Conservation (phyloP, 2,329 filamentous ascomycete genomes). For the Aplosporella prunicola region DNA sequence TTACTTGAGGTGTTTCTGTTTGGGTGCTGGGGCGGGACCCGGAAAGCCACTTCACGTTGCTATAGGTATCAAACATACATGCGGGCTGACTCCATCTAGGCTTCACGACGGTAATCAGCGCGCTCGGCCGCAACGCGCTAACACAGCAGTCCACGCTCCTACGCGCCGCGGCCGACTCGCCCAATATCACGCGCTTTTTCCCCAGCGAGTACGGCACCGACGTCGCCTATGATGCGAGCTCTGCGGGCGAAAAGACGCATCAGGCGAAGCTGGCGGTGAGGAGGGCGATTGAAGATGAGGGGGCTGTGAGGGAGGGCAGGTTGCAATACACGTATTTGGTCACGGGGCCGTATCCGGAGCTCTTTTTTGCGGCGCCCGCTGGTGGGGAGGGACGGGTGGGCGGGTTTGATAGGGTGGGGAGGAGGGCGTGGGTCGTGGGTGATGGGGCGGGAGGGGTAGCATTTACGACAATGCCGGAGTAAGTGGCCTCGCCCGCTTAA, state of each 20-base stretch:
- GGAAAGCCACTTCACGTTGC: too few species aligned
- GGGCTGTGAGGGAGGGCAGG: not conserved
- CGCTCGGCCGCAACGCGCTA: slow-evolving; percentile 55
- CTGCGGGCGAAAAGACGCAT: slow-evolving; percentile 54
- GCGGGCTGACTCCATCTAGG: too few species aligned
- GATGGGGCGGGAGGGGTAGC: slow-evolving; percentile 53
- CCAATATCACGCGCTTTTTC: slow-evolving; percentile 52
- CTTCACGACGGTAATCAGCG: slow-evolving; percentile 57
- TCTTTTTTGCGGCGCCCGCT: slow-evolving; percentile 44
- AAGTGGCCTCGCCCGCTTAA: slow-evolving; percentile 26
- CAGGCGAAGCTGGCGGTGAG: slow-evolving; percentile 59
- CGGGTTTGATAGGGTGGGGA: slow-evolving; percentile 48
- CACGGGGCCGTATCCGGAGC: slow-evolving; percentile 59
- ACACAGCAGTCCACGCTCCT: slow-evolving; percentile 54
- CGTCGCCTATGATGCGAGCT: slow-evolving; percentile 47
- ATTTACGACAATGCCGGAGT: slow-evolving; percentile 65
- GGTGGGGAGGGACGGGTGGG: slow-evolving; percentile 37
- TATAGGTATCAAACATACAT: too few species aligned
- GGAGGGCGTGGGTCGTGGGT: slow-evolving; percentile 52
- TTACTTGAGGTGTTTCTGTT: too few species aligned
- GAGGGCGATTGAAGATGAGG: not conserved
- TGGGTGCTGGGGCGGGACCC: too few species aligned
- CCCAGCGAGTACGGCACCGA: slow-evolving; percentile 61
- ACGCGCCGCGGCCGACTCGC: slow-evolving; percentile 45
- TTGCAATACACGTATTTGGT: slow-evolving; percentile 59